Base-by-base conservation (phyloP, 164 flowering plant genomes). In the Kingdonia uniflora region DNA sequence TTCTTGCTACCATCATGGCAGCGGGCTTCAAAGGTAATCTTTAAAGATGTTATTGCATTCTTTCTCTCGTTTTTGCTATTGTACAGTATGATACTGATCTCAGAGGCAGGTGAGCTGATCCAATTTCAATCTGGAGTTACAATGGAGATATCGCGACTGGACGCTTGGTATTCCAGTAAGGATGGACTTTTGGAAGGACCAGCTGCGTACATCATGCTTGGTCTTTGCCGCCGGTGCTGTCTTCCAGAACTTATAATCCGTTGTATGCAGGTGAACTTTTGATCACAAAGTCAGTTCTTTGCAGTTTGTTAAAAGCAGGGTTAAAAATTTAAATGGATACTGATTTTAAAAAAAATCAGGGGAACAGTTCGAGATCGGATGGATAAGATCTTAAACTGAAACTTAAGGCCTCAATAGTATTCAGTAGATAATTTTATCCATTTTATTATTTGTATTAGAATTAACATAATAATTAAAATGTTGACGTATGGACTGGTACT, bases 221-320 rank as follows among this genome's bases (percentile, higher is more conserved):
- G 99, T 20, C 94, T 92, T 61, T 92, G 99, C 56, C 88, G 95
- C 43, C 69, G 80, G 53, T 92, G 99, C 61, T 92, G 96, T 67
- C 75, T 92, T 57, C 95, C 97, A 40, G 99, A 94, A 71, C 41
- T 83, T 47, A 62, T 84, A 74, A 95, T 94, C 54, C 82, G 99
- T 2, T 78, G 82, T 64, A 81, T 94, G 95, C 95, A 94, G 95
- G 98, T 87, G 66, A 16, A 17, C 6, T 16, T 24, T 11, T 26
- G 33, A 29, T 29, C 35, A 4, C 35, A 29, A 29, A 29, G 35
- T 29, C 8, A 8, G 8, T 29, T 29, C 35, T 29, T 29, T 29
- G 8, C 35, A 29, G n/a, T n/a, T n/a, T n/a, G n/a, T n/a, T n/a
- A n/a, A n/a, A n/a, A n/a, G n/a, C n/a, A n/a, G n/a, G n/a, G n/a